Evolutionary conservation across 306 rosid genomes (phyloP).

Genomic region (Vigna radiata): DNA sequence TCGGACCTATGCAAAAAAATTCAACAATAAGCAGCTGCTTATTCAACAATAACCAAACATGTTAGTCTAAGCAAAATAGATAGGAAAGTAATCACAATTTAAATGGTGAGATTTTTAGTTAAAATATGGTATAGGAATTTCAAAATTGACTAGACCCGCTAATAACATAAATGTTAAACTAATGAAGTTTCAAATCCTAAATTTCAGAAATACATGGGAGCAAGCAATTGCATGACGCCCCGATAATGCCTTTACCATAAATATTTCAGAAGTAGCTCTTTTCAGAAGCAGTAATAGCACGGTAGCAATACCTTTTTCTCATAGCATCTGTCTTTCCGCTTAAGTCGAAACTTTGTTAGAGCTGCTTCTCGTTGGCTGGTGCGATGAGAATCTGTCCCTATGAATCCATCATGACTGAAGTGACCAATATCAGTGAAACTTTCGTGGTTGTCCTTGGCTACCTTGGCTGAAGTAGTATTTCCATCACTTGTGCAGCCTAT

Average conservation of each 20-base stretch:
- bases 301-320: conserved; percentile 73
- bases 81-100: conserved; percentile 10
- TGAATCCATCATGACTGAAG: conserved; percentile 45
- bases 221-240: conserved; percentile 15
- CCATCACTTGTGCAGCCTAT: conserved; percentile 54
- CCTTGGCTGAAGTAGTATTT: conserved; percentile 46
- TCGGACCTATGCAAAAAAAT: conserved; percentile 59
- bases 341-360: conserved; percentile 75
- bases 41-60: too few relatives aligned
- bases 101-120: background rate
- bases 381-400: conserved; percentile 54
- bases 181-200: conserved; percentile 3
- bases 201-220: conserved; percentile 26
- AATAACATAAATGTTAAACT: conserved; percentile 9
- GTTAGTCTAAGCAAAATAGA: background rate
- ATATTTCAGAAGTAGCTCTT: conserved; percentile 5
- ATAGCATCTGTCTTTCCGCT: conserved; percentile 82
- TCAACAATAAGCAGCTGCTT: conserved; percentile 19
- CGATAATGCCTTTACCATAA: background rate
- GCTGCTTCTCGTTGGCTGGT: conserved; percentile 83
- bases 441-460: conserved; percentile 45
- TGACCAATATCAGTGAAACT: conserved; percentile 44
- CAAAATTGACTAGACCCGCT: conserved; percentile 9
- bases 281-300: conserved; percentile 10
- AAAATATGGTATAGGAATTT: conserved; percentile 13